Evolutionary conservation across 2,329 filamentous ascomycete species (phyloP).

Genomic region (Chalaropsis thielavioides): DNA sequence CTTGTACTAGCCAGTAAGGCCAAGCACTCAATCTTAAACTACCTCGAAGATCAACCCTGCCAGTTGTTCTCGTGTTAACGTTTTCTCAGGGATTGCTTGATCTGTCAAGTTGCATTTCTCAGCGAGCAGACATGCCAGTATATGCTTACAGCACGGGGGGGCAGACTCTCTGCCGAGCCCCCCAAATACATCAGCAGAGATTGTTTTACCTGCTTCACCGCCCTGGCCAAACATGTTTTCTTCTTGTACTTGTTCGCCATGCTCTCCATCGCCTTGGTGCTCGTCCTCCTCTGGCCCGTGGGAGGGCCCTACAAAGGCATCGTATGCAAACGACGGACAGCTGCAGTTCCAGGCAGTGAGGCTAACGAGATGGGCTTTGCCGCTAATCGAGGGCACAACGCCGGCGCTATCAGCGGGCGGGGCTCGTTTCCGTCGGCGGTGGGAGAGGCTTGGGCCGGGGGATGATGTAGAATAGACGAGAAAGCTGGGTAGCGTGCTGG

Average conservation of each 20-base stretch:
- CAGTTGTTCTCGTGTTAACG: slow-evolving; percentile 49
- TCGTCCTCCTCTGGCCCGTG: neutral
- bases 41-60: slow-evolving; percentile 50
- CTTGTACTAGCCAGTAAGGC: neutral
- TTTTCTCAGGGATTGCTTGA: slow-evolving; percentile 34
- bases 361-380: slow-evolving; percentile 50
- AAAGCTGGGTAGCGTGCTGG: neutral
- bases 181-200: slow-evolving; percentile 29
- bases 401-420: slow-evolving; percentile 11
- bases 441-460: neutral
- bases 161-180: slow-evolving; percentile 31
- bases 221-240: neutral
- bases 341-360: slow-evolving; percentile 73
- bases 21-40: neutral
- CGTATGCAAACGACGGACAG: slow-evolving; percentile 70
- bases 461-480: neutral
- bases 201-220: neutral
- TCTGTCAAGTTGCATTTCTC: slow-evolving; percentile 39
- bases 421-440: neutral
- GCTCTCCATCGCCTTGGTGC: slow-evolving; percentile 21
- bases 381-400: neutral
- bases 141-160: slow-evolving; percentile 64
- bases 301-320: slow-evolving; percentile 39
- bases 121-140: slow-evolving; percentile 67
- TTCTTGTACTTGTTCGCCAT: neutral